A percentile compares a stretch with the other conserved stretches of the same genome.
These are phyloP conservation scores for Blastobotrys ciferrii DNA, from an alignment of 1,139 yeast genomes.

Conservation along the genomic window DNA sequence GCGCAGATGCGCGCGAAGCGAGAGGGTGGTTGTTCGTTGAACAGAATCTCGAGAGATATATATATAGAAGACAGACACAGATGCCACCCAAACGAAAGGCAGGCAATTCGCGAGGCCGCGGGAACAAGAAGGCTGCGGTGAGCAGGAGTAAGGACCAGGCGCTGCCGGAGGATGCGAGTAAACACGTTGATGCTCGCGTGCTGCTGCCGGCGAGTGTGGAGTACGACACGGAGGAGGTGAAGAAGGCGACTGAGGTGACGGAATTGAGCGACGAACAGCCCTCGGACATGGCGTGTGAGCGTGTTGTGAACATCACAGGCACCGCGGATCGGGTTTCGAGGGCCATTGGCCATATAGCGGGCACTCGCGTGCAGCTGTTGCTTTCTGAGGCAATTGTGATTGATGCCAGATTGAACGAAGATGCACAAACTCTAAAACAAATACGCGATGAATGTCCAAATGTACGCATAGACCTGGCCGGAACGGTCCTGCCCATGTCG, in stretches of 20 bases:
- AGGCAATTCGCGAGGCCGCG: conserved; percentile 8
- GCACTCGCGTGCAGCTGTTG: conserved; percentile 10
- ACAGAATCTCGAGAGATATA: too few relatives aligned
- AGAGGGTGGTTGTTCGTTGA: too few relatives aligned
- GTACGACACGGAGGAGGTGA: conserved; percentile 10
- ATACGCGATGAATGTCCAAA: neutral
- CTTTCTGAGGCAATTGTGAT: conserved; percentile 13
- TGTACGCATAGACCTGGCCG: conserved; percentile 46
- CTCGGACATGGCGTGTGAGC: conserved; percentile 66
- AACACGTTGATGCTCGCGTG: conserved; percentile 9
- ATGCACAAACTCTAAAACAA: conserved; percentile 39
- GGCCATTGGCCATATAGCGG: conserved; percentile 31
- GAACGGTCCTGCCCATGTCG: conserved; percentile 67
- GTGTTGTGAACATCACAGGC: conserved; percentile 72
- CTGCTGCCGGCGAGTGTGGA: conserved; percentile 10
- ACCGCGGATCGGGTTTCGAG: conserved; percentile 71
- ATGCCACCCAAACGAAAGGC: conserved; percentile 20
- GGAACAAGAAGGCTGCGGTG: conserved; percentile 12
- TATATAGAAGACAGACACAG: too few relatives aligned
- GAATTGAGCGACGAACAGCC: conserved; percentile 9
- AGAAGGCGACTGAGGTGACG: conserved; percentile 10
- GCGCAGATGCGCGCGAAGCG: neutral
- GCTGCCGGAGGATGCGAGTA: conserved; percentile 11
- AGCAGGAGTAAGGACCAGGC: conserved; percentile 1
- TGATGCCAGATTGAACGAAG: neutral